Base-by-base conservation (phyloP, 2,329 filamentous ascomycete genomes). In the Ploettnerulaceae sp. region DNA sequence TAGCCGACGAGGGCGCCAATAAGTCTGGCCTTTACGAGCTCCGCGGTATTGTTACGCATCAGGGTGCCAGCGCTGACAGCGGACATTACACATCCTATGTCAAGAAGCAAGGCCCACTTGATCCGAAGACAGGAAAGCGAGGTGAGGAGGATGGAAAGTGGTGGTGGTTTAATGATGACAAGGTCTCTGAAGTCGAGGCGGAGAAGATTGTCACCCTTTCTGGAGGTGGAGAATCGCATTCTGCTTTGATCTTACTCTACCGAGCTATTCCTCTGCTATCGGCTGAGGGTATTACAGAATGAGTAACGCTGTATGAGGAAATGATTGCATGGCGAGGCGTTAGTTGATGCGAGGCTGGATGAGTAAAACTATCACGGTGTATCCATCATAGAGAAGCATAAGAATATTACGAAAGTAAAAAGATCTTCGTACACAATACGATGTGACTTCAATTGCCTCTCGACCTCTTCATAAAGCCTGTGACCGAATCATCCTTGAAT, bases 161-260 rank as follows among this genome's bases (percentile, higher is more conserved):
- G 93, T 98, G 93, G 91, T 98, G 93, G 91, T 98, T 98, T 76
- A 97, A 98, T 67, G 93, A 98, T 61, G 91, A 98, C 64, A 94
- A 89, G 71, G 93, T 98, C 25, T 82, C 85, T 11, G 93, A 98
- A 71, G 93, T 98, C 21, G 81, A 88, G 12, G 74, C 80, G 20
- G 91, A 97, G 60, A 93, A 95, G 73, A 94, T 98, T 56, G 86
- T 91, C 64, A 85, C 83, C 3, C 76, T 98, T 41, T 79, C 89
- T 40, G 94, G 93, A 49, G 93, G 94, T 61, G 91, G 89, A 56
- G 87, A 93, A 68, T 85, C 82, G 44, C 87, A 93, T 67, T 89
- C 86, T 40, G 87, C 87, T 21, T 75, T 93, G 37, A 89, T 93
- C 53, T 70, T 90, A 32, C 74, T 93, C 20, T 93, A 93, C 69